phyloP scores from a whole-genome alignment of 495 filamentous ascomycete species.

The Xylaria nigripes region DNA sequence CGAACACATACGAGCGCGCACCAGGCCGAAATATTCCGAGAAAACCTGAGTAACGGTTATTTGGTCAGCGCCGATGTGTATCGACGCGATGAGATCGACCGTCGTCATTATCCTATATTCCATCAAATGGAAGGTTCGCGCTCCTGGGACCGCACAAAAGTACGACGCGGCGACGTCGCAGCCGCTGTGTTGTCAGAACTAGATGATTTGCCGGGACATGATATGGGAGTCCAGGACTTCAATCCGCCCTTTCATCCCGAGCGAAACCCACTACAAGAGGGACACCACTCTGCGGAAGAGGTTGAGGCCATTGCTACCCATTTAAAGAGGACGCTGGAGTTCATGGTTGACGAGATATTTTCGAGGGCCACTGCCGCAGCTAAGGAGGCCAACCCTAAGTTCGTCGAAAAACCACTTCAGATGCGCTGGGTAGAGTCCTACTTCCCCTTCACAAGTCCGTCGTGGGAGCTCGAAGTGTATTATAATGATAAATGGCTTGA shows the following conservation, averaged over 20 bases:
- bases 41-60: conserved; percentile 66
- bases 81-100: conserved; percentile 87
- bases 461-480: conserved; percentile 92
- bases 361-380: conserved; percentile 64
- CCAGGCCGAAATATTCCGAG: conserved; percentile 77
- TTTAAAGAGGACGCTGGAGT: conserved; percentile 81
- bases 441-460: conserved; percentile 91
- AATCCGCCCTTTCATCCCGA: conserved; percentile 72
- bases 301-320: conserved; percentile 76
- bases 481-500: conserved; percentile 95
- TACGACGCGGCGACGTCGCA: conserved; percentile 52
- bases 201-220: conserved; percentile 57
- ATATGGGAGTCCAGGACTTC: conserved; percentile 71
- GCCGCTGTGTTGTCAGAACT: conserved; percentile 58
- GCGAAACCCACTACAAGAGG: conserved; percentile 72
- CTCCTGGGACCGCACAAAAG: conserved; percentile 69
- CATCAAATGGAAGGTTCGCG: conserved; percentile 97
- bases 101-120: conserved; percentile 91
- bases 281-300: conserved; percentile 64
- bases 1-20: conserved; percentile 93
- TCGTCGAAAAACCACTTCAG: conserved; percentile 57
- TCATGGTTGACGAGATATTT: conserved; percentile 85
- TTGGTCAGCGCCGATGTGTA: conserved; percentile 95
- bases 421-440: conserved; percentile 95
- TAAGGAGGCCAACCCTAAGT: conserved; percentile 39